Evolutionary conservation across 176 grass and related monocot genomes (phyloP), one percentile per base, ranked within the genome.

Genomic region (Thinopyrum elongatum): DNA sequence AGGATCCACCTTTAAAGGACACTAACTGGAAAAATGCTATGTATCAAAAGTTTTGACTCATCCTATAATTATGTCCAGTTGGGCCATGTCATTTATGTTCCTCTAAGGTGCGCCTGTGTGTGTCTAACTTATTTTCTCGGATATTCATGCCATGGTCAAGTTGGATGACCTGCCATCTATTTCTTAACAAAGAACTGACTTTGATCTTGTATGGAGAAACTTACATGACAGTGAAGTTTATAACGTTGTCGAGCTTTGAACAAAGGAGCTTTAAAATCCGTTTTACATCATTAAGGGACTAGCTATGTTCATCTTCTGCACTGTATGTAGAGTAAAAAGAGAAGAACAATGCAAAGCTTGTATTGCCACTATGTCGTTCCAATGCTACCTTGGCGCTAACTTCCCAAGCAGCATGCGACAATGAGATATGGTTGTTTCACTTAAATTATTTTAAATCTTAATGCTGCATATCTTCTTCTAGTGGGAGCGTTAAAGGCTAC

Each of bases 371-470:
- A 68, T 75, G 26, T 35, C 36, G 34, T 58, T 83, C 28, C 26
- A 29, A 42, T 73, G 36, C 10, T 42, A 17, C 9, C 57, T 73
- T 30, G 57, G 26, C 4, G 19, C 29, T 22, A 73, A 60, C 60
- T 78, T 70, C 27, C n/a, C 31, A 19, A 60, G 10, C 36, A 58
- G 26, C 46, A 51, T 85, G 39, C 25, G 22, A 16, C 13, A 8
- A 12, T 36, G 71, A 12, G 53, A 8, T 57, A 5, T 62, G 3
- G 1, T 33, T 36, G 33, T 63, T 75, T 15, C 25, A 64, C 82
- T 30, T 84, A 25, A 62, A 46, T 46, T 84, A 63, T 74, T 84
- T n/a, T 6, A 64, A 23, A 46, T 75, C 27, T 84, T 44, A 63
- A 75, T 46, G 29, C 26, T 75, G 11, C 36, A 34, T 47, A 57